Evolutionary conservation across 2,329 filamentous ascomycete species (phyloP), one percentile per base, ranked within the genome.

Genomic region (Tolypocladium tundrense): DNA sequence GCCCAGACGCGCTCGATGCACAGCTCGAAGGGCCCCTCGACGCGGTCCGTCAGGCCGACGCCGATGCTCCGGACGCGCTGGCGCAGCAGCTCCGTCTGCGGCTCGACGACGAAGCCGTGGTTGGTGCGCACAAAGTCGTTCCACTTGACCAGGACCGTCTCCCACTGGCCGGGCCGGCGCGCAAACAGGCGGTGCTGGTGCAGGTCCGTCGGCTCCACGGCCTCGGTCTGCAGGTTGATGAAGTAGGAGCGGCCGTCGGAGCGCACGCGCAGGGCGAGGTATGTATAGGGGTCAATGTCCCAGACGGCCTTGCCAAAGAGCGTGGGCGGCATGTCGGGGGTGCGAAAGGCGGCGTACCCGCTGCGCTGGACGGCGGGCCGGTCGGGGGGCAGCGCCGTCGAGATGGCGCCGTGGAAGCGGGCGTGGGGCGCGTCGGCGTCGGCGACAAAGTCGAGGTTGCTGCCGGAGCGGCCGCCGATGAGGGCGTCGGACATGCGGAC

Each of bases 121-220:
- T 97, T 97, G 16, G 94, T 99, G 62, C 94, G 82, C 59, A 99
- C 93, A 73, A 99, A 97, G 63, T 96, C 91, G 65, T 87, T 88
- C 82, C 92, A 94, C 61, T 88, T 88, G 62, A 99, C 88, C 53
- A 95, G 73, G n/a, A 97, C 83, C 1, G 94, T 97, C 79, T 99
- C 93, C 94, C 94, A 99, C 66, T 92, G 82, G 1, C 91, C 91
- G 0, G 89, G 86, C 10, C 84, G 83, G 67, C 86, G 87, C 10
- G 88, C 81, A 65, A 91, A 96, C 5, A 99, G 75, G 54, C 94
- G 81, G 72, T 99, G 94, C 71, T 99, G 94, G 72, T 97, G 94
- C 62, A 99, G 79, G 71, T 99, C 94, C n/a, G 91, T 93, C 13
- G 91, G 89, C 53, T 96, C 90, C 57, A 99, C 87, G 1, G 89